Conservation (phyloP, 2,329 filamentous ascomycete genomes). For the Penicillium sp. region DNA sequence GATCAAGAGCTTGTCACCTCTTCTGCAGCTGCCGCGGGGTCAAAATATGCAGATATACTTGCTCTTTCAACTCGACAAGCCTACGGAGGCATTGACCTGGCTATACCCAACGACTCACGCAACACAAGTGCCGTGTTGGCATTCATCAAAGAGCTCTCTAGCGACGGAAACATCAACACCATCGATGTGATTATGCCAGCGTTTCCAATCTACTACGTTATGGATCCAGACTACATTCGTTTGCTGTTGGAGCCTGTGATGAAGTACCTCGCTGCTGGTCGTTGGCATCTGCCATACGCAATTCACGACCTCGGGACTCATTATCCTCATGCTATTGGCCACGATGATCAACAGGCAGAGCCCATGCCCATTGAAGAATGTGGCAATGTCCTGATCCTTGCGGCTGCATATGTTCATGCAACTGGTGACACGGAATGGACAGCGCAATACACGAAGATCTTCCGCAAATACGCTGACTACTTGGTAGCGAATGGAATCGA, state of each 20-base stretch:
- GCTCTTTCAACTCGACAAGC: conserved; percentile 44
- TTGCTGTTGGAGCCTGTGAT: conserved; percentile 48
- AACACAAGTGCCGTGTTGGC: conserved; percentile 34
- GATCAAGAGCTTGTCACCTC: conserved; percentile 33
- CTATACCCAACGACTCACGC: conserved; percentile 37
- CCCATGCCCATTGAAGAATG: conserved; percentile 47
- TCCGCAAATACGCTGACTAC: conserved; percentile 45
- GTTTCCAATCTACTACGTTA: conserved; percentile 46
- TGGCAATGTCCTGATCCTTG: conserved; percentile 43
- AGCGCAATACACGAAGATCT: conserved; percentile 34
- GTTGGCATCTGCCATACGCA: conserved; percentile 40
- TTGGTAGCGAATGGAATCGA: conserved; percentile 42
- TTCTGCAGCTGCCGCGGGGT: conserved; percentile 33
- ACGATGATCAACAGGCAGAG: conserved; percentile 42
- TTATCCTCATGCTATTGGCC: conserved; percentile 46
- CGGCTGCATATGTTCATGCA: conserved; percentile 40
- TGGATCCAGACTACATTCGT: conserved; percentile 46
- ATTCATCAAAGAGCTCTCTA: conserved; percentile 49
- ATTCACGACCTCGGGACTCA: conserved; percentile 46
- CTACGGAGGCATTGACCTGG: conserved; percentile 44
- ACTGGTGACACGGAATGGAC: conserved; percentile 43
- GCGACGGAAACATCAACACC: conserved; percentile 47
- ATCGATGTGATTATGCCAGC: conserved; percentile 47
- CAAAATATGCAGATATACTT: conserved; percentile 46
- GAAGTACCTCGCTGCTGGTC: conserved; percentile 42